Base-by-base conservation (phyloP, 495 filamentous ascomycete species). In the Clavariopsis aquatica region DNA sequence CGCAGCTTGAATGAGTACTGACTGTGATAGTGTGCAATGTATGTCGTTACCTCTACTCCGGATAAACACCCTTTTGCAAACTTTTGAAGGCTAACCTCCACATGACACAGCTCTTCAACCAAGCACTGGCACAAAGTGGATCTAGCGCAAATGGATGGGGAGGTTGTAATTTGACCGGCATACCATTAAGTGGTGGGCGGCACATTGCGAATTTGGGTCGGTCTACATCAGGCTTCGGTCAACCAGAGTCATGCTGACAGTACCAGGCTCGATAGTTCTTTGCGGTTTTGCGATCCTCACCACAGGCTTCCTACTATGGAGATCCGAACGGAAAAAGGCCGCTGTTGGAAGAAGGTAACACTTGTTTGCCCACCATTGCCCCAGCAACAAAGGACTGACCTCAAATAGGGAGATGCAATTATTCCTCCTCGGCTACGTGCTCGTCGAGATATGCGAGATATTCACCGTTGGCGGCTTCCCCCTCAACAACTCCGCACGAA, bases 391-490 rank as follows among this genome's bases (percentile, higher is more conserved):
- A 36, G 29, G 59, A 56, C 58, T 64, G 38, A 60, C 45, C 17
- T 8, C 15, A 2, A 20, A 68, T 68, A 97, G 94, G 75, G 94
- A 99, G 72, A 98, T 98, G 79, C 94, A 99, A 83, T 73, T 96
- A 41, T 96, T 98, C 76, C 81, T 99, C 23, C 45, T 91, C 20
- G 88, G 89, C 38, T 99, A 91, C 71, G 89, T 96, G 47, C 78
- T 99, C 29, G 85, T 98, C 63, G 85, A 88, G 72, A 91, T 99
- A 69, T 95, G 91, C 74, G 94, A 99, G 73, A 96, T 99, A 69
- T 96, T 99, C 76, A 90, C 90, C 1, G 85, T 97, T 26, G 94
- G 94, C 60, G 89, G 88, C 52, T 92, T 99, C 73, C 92, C 92
- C 7, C 75, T 97, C 20, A 73, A 81, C 53, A 77, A 77, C 36